Evolutionary conservation across 2,329 filamentous ascomycete species (phyloP).

Genomic region (Fusarium sp.): DNA sequence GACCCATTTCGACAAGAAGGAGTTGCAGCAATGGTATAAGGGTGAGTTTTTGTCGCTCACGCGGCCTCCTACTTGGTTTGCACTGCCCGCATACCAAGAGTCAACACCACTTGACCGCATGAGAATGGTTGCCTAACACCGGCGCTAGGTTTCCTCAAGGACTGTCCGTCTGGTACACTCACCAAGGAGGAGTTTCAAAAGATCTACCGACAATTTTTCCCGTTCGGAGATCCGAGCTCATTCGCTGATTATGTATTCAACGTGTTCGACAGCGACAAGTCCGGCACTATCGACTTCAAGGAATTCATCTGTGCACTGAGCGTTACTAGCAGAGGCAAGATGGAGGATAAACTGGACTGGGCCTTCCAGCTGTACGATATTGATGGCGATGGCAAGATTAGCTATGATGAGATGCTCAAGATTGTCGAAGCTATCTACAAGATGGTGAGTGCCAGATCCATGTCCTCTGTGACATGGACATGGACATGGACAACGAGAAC

Average conservation of each 20-base stretch:
- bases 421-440: constrained; percentile 99
- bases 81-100: neutral
- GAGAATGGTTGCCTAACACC: constrained; percentile 32
- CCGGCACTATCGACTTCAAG: constrained; percentile 98
- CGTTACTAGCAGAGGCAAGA: constrained; percentile 96
- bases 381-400: constrained; percentile 98
- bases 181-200: constrained; percentile 99
- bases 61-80: constrained; percentile 7
- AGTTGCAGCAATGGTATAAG: constrained; percentile 99
- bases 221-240: constrained; percentile 95
- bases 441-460: constrained; percentile 76
- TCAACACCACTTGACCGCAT: constrained; percentile 1
- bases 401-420: constrained; percentile 98
- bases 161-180: constrained; percentile 96
- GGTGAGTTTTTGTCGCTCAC: constrained; percentile 68
- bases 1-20: constrained; percentile 99
- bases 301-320: constrained; percentile 99
- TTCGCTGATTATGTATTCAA: constrained; percentile 99
- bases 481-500: neutral
- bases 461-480: neutral
- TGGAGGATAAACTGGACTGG: constrained; percentile 99
- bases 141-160: constrained; percentile 89
- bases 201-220: constrained; percentile 99
- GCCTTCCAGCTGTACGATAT: constrained; percentile 99
- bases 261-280: constrained; percentile 98